A percentile compares a stretch with the other conserved stretches of the same genome.
These are phyloP conservation scores for Cyanodermella asteris DNA, from an alignment of 2,329 filamentous ascomycete species.

Conservation along the genomic window DNA sequence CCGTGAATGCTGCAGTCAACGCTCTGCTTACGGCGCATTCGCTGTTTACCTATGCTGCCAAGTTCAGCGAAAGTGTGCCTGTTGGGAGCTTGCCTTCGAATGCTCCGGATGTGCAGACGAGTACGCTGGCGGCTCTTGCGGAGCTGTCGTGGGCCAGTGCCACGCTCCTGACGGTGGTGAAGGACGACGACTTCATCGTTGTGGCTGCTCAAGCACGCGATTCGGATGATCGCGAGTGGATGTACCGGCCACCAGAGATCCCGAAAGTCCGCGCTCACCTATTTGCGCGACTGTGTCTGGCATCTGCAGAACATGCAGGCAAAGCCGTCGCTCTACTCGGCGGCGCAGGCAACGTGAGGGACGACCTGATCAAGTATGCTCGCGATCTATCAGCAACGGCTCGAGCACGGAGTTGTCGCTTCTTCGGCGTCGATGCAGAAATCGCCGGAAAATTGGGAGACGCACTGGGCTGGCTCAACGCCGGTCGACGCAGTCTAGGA, in stretches of 20 bases:
- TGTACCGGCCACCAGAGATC: conserved; percentile 76
- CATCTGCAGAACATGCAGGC: conserved; percentile 68
- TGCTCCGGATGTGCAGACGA: conserved; percentile 3
- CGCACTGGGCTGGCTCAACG: conserved; percentile 69
- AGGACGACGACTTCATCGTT: conserved; percentile 82
- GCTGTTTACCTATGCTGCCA: conserved; percentile 47
- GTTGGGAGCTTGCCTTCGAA: not conserved
- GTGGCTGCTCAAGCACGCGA: conserved; percentile 64
- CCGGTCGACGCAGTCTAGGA: conserved; percentile 54
- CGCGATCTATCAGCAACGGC: conserved; percentile 54
- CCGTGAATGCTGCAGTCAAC: conserved; percentile 54
- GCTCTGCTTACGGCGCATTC: conserved; percentile 57
- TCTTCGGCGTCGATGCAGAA: conserved; percentile 80
- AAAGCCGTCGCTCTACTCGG: conserved; percentile 43
- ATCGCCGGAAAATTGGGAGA: conserved; percentile 58
- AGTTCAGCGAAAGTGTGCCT: conserved; percentile 3
- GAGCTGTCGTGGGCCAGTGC: conserved; percentile 62
- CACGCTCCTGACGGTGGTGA: conserved; percentile 70
- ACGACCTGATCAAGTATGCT: conserved; percentile 48
- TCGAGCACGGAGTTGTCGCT: conserved; percentile 67
- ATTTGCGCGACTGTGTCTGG: conserved; percentile 70
- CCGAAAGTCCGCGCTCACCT: conserved; percentile 75
- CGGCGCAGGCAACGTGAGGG: conserved; percentile 33
- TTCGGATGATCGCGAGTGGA: conserved; percentile 76
- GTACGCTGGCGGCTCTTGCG: conserved; percentile 23